phyloP scores from a whole-genome alignment of 768 basidiomycete species.

The Ephemerocybe angulata region DNA sequence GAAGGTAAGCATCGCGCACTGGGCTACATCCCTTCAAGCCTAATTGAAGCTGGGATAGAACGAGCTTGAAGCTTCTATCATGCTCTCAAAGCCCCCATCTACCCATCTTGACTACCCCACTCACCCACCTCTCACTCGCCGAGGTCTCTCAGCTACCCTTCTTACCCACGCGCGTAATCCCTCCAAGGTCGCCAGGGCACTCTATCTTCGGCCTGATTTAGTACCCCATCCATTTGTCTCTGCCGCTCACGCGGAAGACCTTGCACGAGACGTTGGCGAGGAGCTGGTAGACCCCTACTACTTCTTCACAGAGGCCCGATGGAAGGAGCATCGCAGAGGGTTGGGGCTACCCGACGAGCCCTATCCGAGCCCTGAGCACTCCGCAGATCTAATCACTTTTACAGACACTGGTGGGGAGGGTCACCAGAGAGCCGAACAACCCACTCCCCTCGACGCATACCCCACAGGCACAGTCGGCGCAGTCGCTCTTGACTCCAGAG shows the following conservation, averaged over 20 bases:
- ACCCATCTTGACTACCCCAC: conserved; percentile 59
- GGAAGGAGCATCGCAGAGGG: conserved; percentile 73
- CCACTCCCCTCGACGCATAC: conserved; percentile 36
- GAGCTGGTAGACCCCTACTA: conserved; percentile 70
- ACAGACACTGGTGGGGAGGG: conserved; percentile 12
- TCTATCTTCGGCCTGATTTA: conserved; percentile 65
- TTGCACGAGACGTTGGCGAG: conserved; percentile 54
- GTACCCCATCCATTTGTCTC: conserved; percentile 71
- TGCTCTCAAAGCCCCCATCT: conserved; percentile 74
- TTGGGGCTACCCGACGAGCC: conserved; percentile 72
- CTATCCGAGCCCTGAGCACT: conserved; percentile 28
- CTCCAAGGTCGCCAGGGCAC: conserved; percentile 60
- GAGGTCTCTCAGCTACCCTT: conserved; percentile 62
- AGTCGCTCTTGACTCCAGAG: conserved; percentile 70
- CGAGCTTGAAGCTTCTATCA: conserved; percentile 78
- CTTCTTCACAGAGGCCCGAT: conserved; percentile 71
- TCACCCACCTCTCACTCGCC: conserved; percentile 54
- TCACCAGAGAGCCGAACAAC: conserved; percentile 2
- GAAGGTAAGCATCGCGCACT: conserved; percentile 46
- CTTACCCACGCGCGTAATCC: conserved; percentile 70
- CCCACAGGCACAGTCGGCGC: conserved; percentile 80
- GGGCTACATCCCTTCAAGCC: neutral
- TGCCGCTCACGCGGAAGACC: conserved; percentile 55
- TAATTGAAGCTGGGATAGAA: conserved; percentile 45
- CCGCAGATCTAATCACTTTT: neutral